Evolutionary conservation across 2,329 filamentous ascomycete genomes (phyloP).

Genomic region (Catunica adiposa): DNA sequence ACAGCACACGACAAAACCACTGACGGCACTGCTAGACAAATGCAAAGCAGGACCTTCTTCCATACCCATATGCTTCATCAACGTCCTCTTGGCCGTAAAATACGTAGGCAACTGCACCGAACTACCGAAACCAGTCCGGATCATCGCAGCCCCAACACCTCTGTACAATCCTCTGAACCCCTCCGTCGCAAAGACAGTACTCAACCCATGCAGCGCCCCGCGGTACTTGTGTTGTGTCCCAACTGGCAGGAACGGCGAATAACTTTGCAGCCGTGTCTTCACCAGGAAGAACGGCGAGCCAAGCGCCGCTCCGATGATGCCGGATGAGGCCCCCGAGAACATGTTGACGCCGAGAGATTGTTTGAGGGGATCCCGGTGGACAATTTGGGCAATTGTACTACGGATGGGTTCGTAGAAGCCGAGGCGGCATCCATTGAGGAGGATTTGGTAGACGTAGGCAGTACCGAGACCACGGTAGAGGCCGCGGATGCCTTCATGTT

Average conservation of each 20-base stretch:
- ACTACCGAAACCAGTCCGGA: slow-evolving; percentile 87
- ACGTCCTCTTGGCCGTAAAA: slow-evolving; percentile 83
- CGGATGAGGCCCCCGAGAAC: slow-evolving; percentile 75
- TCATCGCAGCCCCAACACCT: slow-evolving; percentile 84
- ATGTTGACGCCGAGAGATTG: slow-evolving; percentile 88
- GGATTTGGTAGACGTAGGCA: slow-evolving; percentile 90
- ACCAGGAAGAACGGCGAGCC: slow-evolving; percentile 96
- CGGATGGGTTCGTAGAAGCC: slow-evolving; percentile 97
- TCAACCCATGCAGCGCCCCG: slow-evolving; percentile 68
- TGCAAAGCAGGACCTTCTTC: slow-evolving; percentile 81
- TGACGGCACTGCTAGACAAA: slow-evolving; percentile 71
- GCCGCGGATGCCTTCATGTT: slow-evolving; percentile 74
- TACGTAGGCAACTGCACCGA: slow-evolving; percentile 95
- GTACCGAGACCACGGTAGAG: slow-evolving; percentile 80
- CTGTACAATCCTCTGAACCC: slow-evolving; percentile 72
- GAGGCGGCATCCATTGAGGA: slow-evolving; percentile 88
- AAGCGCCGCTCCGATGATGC: slow-evolving; percentile 78
- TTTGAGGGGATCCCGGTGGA: slow-evolving; percentile 55
- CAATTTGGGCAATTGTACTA: slow-evolving; percentile 45
- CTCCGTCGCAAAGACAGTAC: slow-evolving; percentile 61
- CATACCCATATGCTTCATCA: slow-evolving; percentile 72
- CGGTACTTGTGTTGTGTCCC: slow-evolving; percentile 92
- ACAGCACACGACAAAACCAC: slow-evolving; percentile 90
- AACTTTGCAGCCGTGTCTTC: slow-evolving; percentile 91
- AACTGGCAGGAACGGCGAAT: slow-evolving; percentile 78